These are phyloP conservation scores for Phalaenopsis equestris DNA, from an alignment of 106 monocot genomes.

Conservation along the genomic window DNA sequence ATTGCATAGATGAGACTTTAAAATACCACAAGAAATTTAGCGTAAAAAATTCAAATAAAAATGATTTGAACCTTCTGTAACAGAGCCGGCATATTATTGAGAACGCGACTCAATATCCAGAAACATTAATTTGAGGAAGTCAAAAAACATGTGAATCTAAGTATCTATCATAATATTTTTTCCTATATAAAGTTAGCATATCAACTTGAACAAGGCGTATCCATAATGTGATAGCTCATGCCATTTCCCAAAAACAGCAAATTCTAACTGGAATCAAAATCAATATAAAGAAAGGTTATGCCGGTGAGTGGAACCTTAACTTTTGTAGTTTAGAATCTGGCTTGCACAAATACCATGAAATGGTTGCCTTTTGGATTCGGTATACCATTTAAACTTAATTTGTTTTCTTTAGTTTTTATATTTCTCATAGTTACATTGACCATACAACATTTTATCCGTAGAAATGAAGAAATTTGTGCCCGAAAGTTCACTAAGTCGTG, in stretches of 20 bases:
- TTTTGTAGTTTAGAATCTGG: no score
- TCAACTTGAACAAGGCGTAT: background rate
- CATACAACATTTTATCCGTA: no score
- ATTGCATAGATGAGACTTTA: background rate
- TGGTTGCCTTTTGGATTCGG: no score
- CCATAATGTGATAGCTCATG: background rate
- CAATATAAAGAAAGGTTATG: no score
- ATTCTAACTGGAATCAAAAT: background rate
- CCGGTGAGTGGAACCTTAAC: no score
- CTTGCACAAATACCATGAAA: no score
- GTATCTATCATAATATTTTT: background rate
- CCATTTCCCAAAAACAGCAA: background rate
- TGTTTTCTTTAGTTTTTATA: no score
- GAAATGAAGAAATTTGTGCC: no score
- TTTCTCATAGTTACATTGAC: no score
- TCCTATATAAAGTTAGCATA: background rate
- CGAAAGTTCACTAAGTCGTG: no score
- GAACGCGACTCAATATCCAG: background rate
- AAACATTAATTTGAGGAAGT: background rate
- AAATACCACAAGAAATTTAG: background rate
- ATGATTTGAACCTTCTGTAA: background rate
- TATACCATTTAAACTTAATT: no score
- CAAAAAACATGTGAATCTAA: background rate
- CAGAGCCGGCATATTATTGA: background rate
- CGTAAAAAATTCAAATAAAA: background rate